Evolutionary conservation across 2,329 filamentous ascomycete species (phyloP), one percentile per base, ranked within the genome.

Genomic region (Parascedosporium putredinis): DNA sequence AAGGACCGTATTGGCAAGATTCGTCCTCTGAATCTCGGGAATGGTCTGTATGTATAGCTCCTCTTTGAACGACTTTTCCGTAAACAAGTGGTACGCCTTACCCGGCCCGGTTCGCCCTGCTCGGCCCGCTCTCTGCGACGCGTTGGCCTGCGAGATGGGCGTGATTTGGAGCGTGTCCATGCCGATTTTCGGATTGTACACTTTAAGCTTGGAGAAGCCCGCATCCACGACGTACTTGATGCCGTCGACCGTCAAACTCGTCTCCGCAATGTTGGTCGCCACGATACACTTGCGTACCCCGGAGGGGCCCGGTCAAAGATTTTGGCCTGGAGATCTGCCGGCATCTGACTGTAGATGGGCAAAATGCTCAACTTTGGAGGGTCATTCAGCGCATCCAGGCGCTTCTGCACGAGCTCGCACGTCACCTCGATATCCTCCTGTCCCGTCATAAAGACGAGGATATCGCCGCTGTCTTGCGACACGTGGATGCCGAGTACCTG

Each of bases 281-380:
- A 98, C 91, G 55, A 98, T 95, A 59, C 95, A 94, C 64, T 98
- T 98, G 52, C 93, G 83, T 4, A 95, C 90, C 93, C 93, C 0
- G 90, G 85, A 2, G 87, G 74, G 2, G 94, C 93, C 56, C 84
- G 81, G 61, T 98, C 91, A 59, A 98, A 98, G 56, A 98, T 98
- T 67, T 94, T 97, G 52, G 93, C 88, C 66, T 98, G 94, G 31
- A 98, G 72, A 64, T 98, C 94, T 29, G 93, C 93, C 2, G 93
- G 94, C 93, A 98, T 96, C 66, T 98, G 93, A 75, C 89, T 96
- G 78, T 98, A 98, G 50, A 98, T 97, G 0, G 94, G 94, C 24
- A 98, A 69, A 50, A 98, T 95, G 62, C 87, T 91, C 52, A 98
- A 79, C 62, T 95, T 91, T 1, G 93, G 90, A 1, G 93, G 91